Base-by-base conservation (phyloP, 768 basidiomycete species). In the Tulasnella sp. region DNA sequence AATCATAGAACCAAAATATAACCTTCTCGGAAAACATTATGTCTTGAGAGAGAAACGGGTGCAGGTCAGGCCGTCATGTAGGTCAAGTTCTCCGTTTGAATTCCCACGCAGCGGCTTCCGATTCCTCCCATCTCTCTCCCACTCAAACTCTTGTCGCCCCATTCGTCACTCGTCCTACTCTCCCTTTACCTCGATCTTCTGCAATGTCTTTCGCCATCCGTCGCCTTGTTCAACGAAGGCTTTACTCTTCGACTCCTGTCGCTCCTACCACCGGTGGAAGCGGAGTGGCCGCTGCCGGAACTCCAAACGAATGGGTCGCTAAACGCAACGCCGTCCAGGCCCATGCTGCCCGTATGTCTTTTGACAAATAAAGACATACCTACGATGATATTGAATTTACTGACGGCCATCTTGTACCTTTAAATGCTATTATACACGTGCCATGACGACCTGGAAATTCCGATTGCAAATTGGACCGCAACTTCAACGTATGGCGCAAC, bases 301-400 rank as follows among this genome's bases (percentile, higher is more conserved):
- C 39, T 34, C 68, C 70, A 14, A 72, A 74, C n/a, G 75, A 74
- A 72, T 90, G 86, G 77, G 75, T 83, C 59, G 81, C 83, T 44
- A 82, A 87, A 75, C 84, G 86, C 73, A 81, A 85, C 64, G 88
- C 87, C 65, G 81, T 89, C 69, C 80, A 82, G 72, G 86, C 87
- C 77, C 90, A 92, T 77, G 90, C 90, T 73, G 81, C 81, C 77
- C 84, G 90, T 91, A 76, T 62, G 78, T 75, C 74, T 75, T 78
- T 37, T 9, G 42, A 39, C 35, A 68, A 19, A 22, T 19, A 19
- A 35, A 34, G 11, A 22, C 1, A 52, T 36, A 36, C 14, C 1
- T 36, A 65, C 32, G n/a, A 5, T 65, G 22, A 12, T 12, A 47
- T 12, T 12, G 42, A 47, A n/a, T 65, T 2, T 1, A 65, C 63